Evolutionary conservation across 1,139 yeast species (phyloP).

Genomic region (Suhomyces choctaworum): DNA sequence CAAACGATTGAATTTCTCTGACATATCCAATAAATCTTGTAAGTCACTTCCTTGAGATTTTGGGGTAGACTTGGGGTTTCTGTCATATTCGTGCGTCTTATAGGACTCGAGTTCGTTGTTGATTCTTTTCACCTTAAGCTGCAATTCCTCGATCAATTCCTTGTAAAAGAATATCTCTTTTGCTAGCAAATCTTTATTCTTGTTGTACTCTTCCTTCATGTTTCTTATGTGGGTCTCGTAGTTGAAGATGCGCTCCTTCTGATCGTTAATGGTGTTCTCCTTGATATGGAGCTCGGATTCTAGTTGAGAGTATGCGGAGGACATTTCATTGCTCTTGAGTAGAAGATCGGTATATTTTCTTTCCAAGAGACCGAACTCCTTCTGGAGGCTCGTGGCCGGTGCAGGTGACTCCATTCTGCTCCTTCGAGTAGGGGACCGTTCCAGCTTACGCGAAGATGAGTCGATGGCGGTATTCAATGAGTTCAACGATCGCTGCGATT

Average conservation of each 20-base stretch:
- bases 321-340: slow-evolving; percentile 22
- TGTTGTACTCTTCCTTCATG: slow-evolving; percentile 24
- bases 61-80: not conserved
- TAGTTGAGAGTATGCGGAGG: slow-evolving; percentile 24
- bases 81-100: slow-evolving; percentile 8
- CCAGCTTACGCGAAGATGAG: slow-evolving; percentile 7
- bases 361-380: slow-evolving; percentile 19
- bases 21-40: slow-evolving; percentile 16
- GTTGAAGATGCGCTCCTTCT: slow-evolving; percentile 19
- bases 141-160: slow-evolving; percentile 34
- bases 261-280: slow-evolving; percentile 20
- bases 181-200: slow-evolving; percentile 30
- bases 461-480: slow-evolving; percentile 9
- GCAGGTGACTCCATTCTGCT: slow-evolving; percentile 10
- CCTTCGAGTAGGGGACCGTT: slow-evolving; percentile 8
- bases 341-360: slow-evolving; percentile 32
- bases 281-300: slow-evolving; percentile 26
- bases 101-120: slow-evolving; percentile 21
- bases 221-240: slow-evolving; percentile 25
- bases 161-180: slow-evolving; percentile 36
- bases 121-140: slow-evolving; percentile 29
- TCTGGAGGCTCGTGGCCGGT: slow-evolving; percentile 9
- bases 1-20: slow-evolving; percentile 33
- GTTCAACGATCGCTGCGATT: slow-evolving; percentile 14
- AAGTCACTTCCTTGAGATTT: slow-evolving; percentile 10